These are phyloP conservation scores for Aspergillus costaricaensis DNA, from an alignment of 2,329 filamentous ascomycete species.

Conservation along the genomic window DNA sequence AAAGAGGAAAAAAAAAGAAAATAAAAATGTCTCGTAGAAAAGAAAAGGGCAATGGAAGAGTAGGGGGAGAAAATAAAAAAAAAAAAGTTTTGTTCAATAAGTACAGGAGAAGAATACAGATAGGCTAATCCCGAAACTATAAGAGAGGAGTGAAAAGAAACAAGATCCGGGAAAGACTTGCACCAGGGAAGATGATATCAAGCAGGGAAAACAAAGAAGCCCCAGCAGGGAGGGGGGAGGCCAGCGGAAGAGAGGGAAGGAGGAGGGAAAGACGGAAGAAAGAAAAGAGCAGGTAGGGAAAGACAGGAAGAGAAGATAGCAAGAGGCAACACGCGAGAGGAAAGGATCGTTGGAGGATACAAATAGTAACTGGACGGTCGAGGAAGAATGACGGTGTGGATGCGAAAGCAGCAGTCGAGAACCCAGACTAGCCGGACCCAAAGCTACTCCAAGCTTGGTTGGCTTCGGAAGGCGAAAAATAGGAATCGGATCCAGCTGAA, in stretches of 20 bases:
- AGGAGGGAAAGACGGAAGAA: constrained; percentile 3
- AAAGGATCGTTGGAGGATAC: constrained; percentile 25
- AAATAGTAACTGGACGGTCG: constrained; percentile 19
- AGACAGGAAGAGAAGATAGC: background rate
- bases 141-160: constrained; percentile 1
- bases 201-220: constrained; percentile 13
- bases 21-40: constrained; percentile 12
- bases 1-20: constrained; percentile 2
- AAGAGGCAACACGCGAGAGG: constrained; percentile 16
- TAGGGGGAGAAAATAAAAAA: constrained; percentile 19
- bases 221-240: constrained; percentile 8
- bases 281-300: constrained; percentile 2
- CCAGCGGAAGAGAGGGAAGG: constrained; percentile 6
- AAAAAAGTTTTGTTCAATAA: constrained; percentile 20
- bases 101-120: constrained; percentile 15
- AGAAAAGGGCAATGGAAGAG: constrained; percentile 11
- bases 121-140: constrained; percentile 13
- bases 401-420: constrained; percentile 18
- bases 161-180: background rate
- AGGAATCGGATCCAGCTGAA: background rate
- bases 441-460: constrained; percentile 20
- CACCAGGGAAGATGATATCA: constrained; percentile 8
- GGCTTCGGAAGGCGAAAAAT: constrained; percentile 11
- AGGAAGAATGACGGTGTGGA: constrained; percentile 33
- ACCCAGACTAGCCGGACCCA: constrained; percentile 17